Base-by-base conservation (phyloP, 495 filamentous ascomycete species). In the Aspergillus nidulans region DNA sequence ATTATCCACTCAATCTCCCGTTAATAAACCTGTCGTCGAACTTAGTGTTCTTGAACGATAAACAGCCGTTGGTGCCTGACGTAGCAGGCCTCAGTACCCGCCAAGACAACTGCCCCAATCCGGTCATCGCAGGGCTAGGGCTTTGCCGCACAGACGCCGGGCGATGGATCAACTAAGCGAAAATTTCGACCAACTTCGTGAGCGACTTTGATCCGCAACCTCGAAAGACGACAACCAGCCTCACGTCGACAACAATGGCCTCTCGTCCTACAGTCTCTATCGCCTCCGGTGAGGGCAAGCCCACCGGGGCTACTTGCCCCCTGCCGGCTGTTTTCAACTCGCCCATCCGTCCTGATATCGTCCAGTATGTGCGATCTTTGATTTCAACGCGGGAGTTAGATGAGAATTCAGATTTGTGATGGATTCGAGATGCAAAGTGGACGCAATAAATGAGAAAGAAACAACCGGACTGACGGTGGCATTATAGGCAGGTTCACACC, bases 271-370 rank as follows among this genome's bases (percentile, higher is more conserved):
- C 91, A 68, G 92, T 96, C 76, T 89, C 90, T 71, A 90, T 98
- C 77, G 83, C 95, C 80, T 81, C 83, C 72, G 89, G 88, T 73
- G 91, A 95, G 85, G 95, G 94, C 78, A 81, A 85, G 75, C 78
- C 92, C 78, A 87, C 85, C 79, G 87, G 88, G 70, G 82, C 84
- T 68, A 92, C 91, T 66, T 82, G 88, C 75, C 85, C 92, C 69
- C 86, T 98, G 59, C 94, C 94, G 64, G 81, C 88, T 70, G 94
- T 98, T 76, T 98, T 98, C 87, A 81, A 82, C 73, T 81, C 89
- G 58, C 94, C 95, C 57, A 97, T 98, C 81, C 95, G 94, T 75
- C 90, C 90, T 64, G 94, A 98, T 78, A 96, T 98, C 70, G 95
- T 98, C 67, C 94, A 97, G 85, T 87, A 88, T 73, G 78, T 57